These are phyloP conservation scores for Triticum monococcum DNA, from an alignment of 176 grass and related monocot species.

Conservation along the genomic window DNA sequence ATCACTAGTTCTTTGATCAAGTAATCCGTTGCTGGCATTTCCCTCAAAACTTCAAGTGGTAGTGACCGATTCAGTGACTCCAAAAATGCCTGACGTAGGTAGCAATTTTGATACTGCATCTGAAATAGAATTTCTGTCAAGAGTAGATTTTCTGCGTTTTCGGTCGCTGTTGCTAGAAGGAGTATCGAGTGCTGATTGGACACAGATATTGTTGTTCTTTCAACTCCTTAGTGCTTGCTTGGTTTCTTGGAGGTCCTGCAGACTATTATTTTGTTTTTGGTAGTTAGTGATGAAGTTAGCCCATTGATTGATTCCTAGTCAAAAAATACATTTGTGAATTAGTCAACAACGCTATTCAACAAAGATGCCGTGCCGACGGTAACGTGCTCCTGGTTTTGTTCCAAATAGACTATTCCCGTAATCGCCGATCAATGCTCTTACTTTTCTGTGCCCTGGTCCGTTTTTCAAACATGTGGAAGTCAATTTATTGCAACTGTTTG, in stretches of 20 bases:
- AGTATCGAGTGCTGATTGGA: background rate
- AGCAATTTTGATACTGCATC: background rate
- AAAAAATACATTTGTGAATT: constrained; percentile 25
- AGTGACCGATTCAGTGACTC: background rate
- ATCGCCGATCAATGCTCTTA: background rate
- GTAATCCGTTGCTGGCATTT: background rate
- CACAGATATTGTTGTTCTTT: background rate
- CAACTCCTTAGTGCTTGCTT: background rate
- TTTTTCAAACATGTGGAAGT: background rate
- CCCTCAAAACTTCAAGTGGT: background rate
- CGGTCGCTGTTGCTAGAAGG: background rate
- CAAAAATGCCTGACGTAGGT: too few species aligned
- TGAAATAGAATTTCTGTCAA: background rate
- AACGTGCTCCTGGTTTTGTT: background rate
- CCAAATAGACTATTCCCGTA: background rate
- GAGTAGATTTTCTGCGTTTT: background rate
- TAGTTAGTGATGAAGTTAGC: background rate
- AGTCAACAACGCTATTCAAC: constrained; percentile 2
- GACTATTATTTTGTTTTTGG: background rate
- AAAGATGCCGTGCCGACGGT: constrained; percentile 4
- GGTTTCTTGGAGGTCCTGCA: background rate
- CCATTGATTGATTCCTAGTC: constrained; percentile 23
- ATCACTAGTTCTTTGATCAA: background rate
- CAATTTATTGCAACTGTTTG: background rate
- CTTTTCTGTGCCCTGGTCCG: background rate